Conservation (phyloP, 2,329 filamentous ascomycete species). For the Penicillium griseofulvum region DNA sequence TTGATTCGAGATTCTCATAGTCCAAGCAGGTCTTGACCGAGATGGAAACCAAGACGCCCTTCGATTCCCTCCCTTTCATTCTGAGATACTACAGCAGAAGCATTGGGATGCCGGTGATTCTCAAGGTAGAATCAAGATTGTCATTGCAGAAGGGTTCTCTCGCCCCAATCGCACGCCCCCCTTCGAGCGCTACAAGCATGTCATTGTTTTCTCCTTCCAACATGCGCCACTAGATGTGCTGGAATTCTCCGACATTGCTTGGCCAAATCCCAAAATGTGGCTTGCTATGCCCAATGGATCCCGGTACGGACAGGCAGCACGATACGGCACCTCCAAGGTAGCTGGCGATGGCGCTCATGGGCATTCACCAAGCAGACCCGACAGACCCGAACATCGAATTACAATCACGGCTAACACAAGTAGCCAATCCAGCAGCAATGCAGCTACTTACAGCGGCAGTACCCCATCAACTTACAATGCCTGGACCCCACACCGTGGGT, state of each 20-base stretch:
- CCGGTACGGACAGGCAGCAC: slow-evolving; percentile 30
- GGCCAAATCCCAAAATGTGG: slow-evolving; percentile 75
- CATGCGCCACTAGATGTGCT: slow-evolving; percentile 80
- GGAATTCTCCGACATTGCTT: slow-evolving; percentile 71
- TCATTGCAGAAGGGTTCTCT: slow-evolving; percentile 71
- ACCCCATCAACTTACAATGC: slow-evolving; percentile 23
- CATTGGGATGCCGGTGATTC: slow-evolving; percentile 71
- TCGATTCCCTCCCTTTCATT: slow-evolving; percentile 69
- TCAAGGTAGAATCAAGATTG: slow-evolving; percentile 70
- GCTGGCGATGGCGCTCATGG: slow-evolving; percentile 55
- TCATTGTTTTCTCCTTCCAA: slow-evolving; percentile 78
- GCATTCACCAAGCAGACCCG: slow-evolving; percentile 57
- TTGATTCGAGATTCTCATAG: slow-evolving; percentile 28
- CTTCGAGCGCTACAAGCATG: slow-evolving; percentile 67
- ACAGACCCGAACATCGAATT: slow-evolving; percentile 17
- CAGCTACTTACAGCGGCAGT: slow-evolving; percentile 2
- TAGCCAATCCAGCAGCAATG: slow-evolving; percentile 18
- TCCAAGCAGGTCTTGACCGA: slow-evolving; percentile 46
- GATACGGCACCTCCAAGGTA: slow-evolving; percentile 42
- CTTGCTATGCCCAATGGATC: slow-evolving; percentile 43
- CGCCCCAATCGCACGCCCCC: slow-evolving; percentile 48
- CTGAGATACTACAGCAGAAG: slow-evolving; percentile 64
- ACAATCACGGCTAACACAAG: slow-evolving; percentile 14
- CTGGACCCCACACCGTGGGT: slow-evolving; percentile 31
- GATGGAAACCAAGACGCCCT: slow-evolving; percentile 61